Evolutionary conservation across 2,329 filamentous ascomycete species (phyloP), one percentile per base, ranked within the genome.

Genomic region (Xylaria hypoxylon): DNA sequence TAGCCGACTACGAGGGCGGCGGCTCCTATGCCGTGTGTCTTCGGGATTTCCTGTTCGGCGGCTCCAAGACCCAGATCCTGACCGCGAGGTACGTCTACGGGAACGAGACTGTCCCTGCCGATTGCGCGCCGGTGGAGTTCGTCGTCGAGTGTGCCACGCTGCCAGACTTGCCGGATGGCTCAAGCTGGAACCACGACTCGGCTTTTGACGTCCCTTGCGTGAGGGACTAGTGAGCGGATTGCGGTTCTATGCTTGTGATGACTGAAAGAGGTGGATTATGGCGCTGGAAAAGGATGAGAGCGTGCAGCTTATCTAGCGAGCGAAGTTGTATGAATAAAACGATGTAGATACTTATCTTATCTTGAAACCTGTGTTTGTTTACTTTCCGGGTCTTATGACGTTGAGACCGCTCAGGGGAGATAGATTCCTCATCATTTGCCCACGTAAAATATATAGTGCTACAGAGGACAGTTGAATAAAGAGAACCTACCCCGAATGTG

Each of bases 81-180:
- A 63, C 64, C 1, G 48, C 53, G 3, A 7, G 64, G 22, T 63
- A 63, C 5, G 59, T 63, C 22, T 66, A 66, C 17, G 64, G 59
- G 10, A 35, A 51, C 15, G 64, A 66, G 64, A 55, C 40, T 1
- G 47, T 66, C 17, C 64, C 64, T 1, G 47, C n/a, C 0, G 59
- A 66, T 6, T 66, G 64, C 42, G 64, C 59, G 31, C 64, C 59
- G 2, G 33, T 66, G 4, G 64, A 66, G 59, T 56, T 66, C 15
- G 59, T 62, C 5, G 59, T 63, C 11, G 64, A 66, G 59, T 66
- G 64, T 53, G 64, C 64, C 4, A 26, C 15, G 28, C 47, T 66
- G 11, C 33, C 52, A 2, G 59, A 66, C 3, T 47, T 66, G 8
- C 64, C 64, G 0, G 59, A 44, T 3, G 64, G 59, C 15, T 44